Conservation (phyloP, 768 basidiomycete genomes). For the Lactarius sp. region DNA sequence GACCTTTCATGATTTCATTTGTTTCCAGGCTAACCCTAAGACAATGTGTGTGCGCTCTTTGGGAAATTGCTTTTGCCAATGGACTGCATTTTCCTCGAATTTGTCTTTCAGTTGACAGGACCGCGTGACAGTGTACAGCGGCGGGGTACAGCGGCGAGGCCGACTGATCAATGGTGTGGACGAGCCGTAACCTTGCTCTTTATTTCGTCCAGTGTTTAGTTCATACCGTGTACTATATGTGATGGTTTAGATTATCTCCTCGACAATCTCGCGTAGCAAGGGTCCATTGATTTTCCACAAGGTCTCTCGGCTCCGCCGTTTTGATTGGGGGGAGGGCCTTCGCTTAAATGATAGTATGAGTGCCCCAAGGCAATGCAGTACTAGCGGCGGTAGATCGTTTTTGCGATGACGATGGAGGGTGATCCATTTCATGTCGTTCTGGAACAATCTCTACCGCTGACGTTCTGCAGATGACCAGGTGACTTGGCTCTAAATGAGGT, state of each 20-base stretch:
- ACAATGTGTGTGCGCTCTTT: neutral
- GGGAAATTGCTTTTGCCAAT: neutral
- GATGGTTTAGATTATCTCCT: no score
- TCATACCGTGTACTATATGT: no score
- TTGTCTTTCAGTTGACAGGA: neutral
- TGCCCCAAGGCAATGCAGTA: neutral
- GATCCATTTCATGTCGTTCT: neutral
- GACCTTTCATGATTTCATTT: neutral
- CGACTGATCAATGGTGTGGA: no score
- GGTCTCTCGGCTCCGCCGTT: neutral
- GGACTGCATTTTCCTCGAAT: neutral
- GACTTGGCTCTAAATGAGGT: neutral
- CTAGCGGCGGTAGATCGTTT: neutral
- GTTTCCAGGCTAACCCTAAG: conserved; percentile 1
- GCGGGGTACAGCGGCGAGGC: no score
- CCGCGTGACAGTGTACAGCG: no score
- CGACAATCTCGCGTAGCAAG: neutral
- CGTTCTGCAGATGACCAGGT: neutral
- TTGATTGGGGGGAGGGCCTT: neutral
- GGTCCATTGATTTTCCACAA: no score
- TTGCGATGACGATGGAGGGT: neutral
- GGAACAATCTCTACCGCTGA: neutral
- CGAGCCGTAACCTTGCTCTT: neutral
- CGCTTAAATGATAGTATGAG: neutral
- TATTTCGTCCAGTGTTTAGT: no score